phyloP scores from a whole-genome alignment of 345 rosid species.

The Salix caprea region DNA sequence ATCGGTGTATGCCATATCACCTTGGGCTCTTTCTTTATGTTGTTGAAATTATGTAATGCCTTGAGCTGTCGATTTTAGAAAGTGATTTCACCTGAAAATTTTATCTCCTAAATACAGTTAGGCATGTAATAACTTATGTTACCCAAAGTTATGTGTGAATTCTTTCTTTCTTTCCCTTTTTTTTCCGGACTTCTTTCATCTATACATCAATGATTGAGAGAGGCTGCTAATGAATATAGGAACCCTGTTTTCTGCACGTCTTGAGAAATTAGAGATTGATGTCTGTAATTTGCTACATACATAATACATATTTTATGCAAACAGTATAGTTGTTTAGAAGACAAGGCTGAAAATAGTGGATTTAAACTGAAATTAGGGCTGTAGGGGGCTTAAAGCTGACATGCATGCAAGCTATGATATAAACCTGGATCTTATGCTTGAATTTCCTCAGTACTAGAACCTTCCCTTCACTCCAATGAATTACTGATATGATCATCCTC shows the following conservation, averaged over 20 bases:
- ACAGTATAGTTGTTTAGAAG: conserved; percentile 7
- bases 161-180: background rate
- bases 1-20: background rate
- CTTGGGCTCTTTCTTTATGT: background rate
- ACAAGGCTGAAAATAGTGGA: background rate
- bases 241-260: background rate
- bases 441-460: conserved; percentile 39
- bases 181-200: background rate
- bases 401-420: conserved; percentile 37
- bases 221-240: background rate
- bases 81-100: background rate
- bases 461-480: conserved; percentile 44
- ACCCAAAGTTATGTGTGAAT: background rate
- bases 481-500: conserved; percentile 33
- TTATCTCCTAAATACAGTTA: background rate
- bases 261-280: conserved; percentile 7
- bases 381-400: conserved; percentile 20
- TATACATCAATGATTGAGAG: background rate
- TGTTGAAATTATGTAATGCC: background rate
- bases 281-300: conserved; percentile 7
- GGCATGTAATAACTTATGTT: background rate
- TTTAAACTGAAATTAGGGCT: conserved; percentile 31
- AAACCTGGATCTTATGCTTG: conserved; percentile 33
- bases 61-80: background rate
- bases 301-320: background rate